These are phyloP conservation scores for Tephrocybe sp. DNA, from an alignment of 768 basidiomycete species.

Conservation along the genomic window DNA sequence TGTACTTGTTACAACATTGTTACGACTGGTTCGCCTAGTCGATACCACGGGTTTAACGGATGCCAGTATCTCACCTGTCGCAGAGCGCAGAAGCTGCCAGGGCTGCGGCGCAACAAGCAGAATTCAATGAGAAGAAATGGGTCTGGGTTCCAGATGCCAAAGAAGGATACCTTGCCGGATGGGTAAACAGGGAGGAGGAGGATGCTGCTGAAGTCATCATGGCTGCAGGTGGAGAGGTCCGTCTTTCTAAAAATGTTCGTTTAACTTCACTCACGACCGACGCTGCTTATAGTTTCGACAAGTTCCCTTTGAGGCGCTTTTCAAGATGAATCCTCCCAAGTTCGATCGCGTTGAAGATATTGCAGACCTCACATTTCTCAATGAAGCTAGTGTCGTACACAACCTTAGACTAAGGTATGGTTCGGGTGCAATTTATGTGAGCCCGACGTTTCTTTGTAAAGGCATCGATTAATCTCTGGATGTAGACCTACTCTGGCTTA, in stretches of 20 bases:
- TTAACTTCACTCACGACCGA: neutral
- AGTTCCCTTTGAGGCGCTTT: conserved; percentile 78
- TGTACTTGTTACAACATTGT: neutral
- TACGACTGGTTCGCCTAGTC: neutral
- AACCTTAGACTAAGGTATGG: conserved; percentile 92
- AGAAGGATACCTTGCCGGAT: conserved; percentile 93
- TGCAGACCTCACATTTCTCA: conserved; percentile 95
- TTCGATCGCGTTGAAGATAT: conserved; percentile 98
- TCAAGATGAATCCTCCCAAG: conserved; percentile 98
- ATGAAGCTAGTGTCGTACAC: conserved; percentile 99
- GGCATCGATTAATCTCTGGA: conserved; percentile 4
- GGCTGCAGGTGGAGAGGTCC: conserved; percentile 81
- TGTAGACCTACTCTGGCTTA: conserved; percentile 89
- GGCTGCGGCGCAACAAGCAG: conserved; percentile 87
- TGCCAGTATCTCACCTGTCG: conserved; percentile 51
- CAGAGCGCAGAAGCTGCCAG: conserved; percentile 72
- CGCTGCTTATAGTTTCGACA: conserved; percentile 28
- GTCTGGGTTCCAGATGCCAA: conserved; percentile 95
- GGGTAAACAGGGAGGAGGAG: conserved; percentile 86
- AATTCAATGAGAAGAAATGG: conserved; percentile 98
- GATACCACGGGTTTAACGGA: conserved; percentile 20
- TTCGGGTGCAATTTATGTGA: conserved; percentile 88
- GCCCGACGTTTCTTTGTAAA: conserved; percentile 28
- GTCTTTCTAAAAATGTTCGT: conserved; percentile 15
- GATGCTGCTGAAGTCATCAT: conserved; percentile 84